Evolutionary conservation across 306 rosid genomes (phyloP), one percentile per base, ranked within the genome.

Genomic region (Astragalus glycyphyllos): DNA sequence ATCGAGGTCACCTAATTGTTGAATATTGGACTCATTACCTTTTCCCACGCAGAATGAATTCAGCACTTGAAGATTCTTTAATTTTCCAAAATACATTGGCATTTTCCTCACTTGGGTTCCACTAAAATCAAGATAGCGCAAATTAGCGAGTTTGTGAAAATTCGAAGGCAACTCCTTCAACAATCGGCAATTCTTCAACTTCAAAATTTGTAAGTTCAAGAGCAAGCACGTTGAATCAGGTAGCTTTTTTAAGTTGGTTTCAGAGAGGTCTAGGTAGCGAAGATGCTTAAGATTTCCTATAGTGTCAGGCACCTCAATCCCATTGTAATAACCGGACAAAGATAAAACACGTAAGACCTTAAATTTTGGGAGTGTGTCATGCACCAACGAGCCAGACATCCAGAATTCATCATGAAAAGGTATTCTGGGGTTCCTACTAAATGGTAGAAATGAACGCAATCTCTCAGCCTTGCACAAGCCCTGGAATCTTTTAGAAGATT

Each of bases 41-140:
- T 72, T 72, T 7, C 69, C 61, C n/a, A 72, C 77, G 49, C 9
- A 23, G 44, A 72, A 72, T 3, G 69, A 14, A 13, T n/a, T 59
- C 53, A 72, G 23, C 3, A 72, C 50, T 60, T 48, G 40, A 35
- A 72, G 69, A 37, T 72, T 72, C 29, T 59, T 41, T 6, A 72
- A 37, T 20, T 60, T 48, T 4, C 16, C 59, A 12, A 72, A 11
- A 23, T 37, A 23, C 58, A 3, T 37, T 72, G 77, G 69, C 60
- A 40, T 48, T 23, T 59, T 13, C 26, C 23, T 59, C 69, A 72
- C 14, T 23, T 49, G 5, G 9, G 69, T 72, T 48, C 51, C 42
- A 0, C 50, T 4, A 5, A 37, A 8, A 61, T 72, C 61, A 48
- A 72, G 69, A 34, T 60, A 20, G 3, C 42, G 40, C 51, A 72